Evolutionary conservation across 2,329 filamentous ascomycete genomes (phyloP).

Genomic region (Aspergillus novofumigatus): DNA sequence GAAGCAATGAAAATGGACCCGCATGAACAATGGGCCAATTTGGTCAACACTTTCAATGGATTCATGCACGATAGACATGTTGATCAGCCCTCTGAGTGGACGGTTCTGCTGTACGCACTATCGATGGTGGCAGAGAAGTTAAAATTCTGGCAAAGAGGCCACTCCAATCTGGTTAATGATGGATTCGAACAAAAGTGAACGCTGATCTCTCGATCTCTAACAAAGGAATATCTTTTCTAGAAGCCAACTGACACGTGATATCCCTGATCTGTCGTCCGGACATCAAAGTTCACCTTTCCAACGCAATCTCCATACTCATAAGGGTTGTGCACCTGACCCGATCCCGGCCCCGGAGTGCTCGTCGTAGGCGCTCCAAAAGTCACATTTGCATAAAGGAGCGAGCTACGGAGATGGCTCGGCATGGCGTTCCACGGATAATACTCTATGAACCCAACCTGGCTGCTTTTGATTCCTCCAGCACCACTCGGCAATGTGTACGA

Average conservation of each 20-base stretch:
- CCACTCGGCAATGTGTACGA: conserved; percentile 23
- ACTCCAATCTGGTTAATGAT: no score
- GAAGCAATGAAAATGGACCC: no score
- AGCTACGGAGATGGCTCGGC: conserved; percentile 11
- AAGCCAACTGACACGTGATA: conserved; percentile 20
- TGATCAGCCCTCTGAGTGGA: no score
- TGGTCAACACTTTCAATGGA: no score
- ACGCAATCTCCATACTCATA: conserved; percentile 29
- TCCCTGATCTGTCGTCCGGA: conserved; percentile 6
- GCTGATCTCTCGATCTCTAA: no score
- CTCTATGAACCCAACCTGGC: conserved; percentile 27
- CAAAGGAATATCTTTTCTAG: not conserved
- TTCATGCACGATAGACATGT: no score
- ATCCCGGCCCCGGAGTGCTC: conserved; percentile 7
- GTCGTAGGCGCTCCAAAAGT: conserved; percentile 17
- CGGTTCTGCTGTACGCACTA: no score
- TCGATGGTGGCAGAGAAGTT: no score
- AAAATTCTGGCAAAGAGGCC: no score
- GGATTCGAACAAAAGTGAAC: no score
- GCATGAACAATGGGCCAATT: no score
- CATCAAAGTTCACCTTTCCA: conserved; percentile 18
- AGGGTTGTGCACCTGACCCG: conserved; percentile 9
- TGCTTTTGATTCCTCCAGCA: conserved; percentile 16
- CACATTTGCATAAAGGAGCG: conserved; percentile 17
- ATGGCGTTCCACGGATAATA: conserved; percentile 24